phyloP scores from a whole-genome alignment of 2,329 filamentous ascomycete genomes.

The Aspergillus carbonarius region DNA sequence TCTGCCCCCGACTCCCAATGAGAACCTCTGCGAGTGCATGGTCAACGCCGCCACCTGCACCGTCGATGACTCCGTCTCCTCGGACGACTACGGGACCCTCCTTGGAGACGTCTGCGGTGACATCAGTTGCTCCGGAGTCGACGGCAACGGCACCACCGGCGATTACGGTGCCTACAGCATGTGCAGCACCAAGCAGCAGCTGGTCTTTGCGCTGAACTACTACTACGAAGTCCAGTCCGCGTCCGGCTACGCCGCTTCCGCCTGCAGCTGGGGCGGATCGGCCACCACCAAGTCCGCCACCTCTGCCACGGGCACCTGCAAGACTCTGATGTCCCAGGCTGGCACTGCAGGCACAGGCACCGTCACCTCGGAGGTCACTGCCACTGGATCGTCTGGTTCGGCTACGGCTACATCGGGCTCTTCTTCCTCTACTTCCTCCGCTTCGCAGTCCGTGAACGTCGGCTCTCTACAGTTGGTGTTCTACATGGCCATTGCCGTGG shows the following conservation, averaged over 20 bases:
- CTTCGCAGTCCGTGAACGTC: not conserved
- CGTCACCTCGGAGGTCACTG: slow-evolving; percentile 28
- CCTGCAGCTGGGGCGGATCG: slow-evolving; percentile 45
- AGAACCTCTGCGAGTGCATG: slow-evolving; percentile 81
- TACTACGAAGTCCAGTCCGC: slow-evolving; percentile 44
- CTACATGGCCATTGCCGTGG: not conserved
- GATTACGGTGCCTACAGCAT: slow-evolving; percentile 49
- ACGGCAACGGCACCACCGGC: slow-evolving; percentile 41
- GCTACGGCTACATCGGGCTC: not conserved
- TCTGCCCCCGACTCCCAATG: slow-evolving; percentile 79
- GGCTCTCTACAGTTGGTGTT: not conserved
- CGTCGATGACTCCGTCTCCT: slow-evolving; percentile 47
- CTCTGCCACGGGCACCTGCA: slow-evolving; percentile 39
- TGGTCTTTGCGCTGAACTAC: slow-evolving; percentile 46
- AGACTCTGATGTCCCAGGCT: slow-evolving; percentile 40
- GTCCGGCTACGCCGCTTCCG: slow-evolving; percentile 30
- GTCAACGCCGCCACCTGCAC: slow-evolving; percentile 67
- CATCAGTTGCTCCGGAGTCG: slow-evolving; percentile 41
- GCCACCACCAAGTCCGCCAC: slow-evolving; percentile 39
- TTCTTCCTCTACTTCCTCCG: not conserved
- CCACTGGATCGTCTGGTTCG: not conserved
- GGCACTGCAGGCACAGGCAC: slow-evolving; percentile 40
- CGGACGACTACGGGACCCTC: slow-evolving; percentile 47
- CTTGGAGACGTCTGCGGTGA: slow-evolving; percentile 56
- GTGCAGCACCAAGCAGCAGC: slow-evolving; percentile 44